Evolutionary conservation across 2,329 filamentous ascomycete genomes (phyloP).

Genomic region (Hansfordia pulvinata): DNA sequence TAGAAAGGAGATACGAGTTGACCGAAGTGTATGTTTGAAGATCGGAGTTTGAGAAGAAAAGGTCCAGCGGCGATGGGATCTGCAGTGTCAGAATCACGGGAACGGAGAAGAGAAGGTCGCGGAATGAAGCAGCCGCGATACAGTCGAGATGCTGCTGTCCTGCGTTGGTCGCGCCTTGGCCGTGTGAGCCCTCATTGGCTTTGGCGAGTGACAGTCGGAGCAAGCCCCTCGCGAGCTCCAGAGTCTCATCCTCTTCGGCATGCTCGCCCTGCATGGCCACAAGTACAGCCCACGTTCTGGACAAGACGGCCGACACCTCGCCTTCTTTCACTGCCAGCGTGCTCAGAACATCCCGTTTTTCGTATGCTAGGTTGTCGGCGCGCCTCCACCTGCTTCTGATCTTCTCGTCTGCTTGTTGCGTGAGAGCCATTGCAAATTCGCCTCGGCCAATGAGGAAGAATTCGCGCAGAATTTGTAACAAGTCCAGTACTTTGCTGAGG

Average conservation of each 20-base stretch:
- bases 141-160: constrained; percentile 13
- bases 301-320: constrained; percentile 66
- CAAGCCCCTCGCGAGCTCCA: constrained; percentile 71
- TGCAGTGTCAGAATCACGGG: constrained; percentile 59
- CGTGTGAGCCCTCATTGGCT: constrained; percentile 22
- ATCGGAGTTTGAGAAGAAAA: constrained; percentile 70
- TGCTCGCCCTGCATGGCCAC: constrained; percentile 57
- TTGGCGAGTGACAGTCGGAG: constrained; percentile 54
- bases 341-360: constrained; percentile 43
- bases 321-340: constrained; percentile 70
- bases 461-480: constrained; percentile 64
- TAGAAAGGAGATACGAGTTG: constrained; percentile 74
- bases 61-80: constrained; percentile 67
- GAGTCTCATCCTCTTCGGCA: constrained; percentile 66
- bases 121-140: constrained; percentile 48
- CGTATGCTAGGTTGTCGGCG: constrained; percentile 42
- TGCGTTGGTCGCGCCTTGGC: constrained; percentile 21
- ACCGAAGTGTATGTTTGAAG: constrained; percentile 71
- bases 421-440: constrained; percentile 81
- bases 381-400: constrained; percentile 61
- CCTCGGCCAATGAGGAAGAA: constrained; percentile 81
- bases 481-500: constrained; percentile 59
- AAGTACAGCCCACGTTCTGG: constrained; percentile 66
- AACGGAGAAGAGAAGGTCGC: constrained; percentile 69
- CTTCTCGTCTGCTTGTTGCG: constrained; percentile 71